Percentiles rank a stretch among this genome's conserved stretches.
phyloP scores from a whole-genome alignment of 805 yeast species.

The Alloascoidea hylecoeti region DNA sequence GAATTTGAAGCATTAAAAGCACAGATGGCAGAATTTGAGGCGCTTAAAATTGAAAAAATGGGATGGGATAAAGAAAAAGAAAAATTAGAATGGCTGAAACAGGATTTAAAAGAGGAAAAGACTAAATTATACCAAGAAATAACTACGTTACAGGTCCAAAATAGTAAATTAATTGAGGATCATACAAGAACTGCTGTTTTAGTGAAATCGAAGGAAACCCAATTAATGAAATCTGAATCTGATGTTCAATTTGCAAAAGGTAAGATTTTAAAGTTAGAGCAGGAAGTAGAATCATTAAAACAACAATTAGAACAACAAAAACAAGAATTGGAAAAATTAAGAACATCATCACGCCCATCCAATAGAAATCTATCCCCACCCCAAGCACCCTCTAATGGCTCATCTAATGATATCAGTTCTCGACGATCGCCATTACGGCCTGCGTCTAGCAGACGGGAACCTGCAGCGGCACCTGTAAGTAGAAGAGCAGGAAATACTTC shows the following conservation, averaged over 20 bases:
- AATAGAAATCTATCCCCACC: no score
- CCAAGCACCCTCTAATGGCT: no score
- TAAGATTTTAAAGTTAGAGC: conserved; percentile 37
- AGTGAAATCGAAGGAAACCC: conserved; percentile 57
- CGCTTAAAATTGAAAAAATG: conserved; percentile 39
- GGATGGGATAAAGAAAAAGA: conserved; percentile 25
- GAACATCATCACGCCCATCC: no score
- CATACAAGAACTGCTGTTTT: conserved; percentile 34
- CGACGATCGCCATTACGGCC: no score
- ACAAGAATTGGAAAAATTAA: conserved; percentile 8
- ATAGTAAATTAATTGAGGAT: conserved; percentile 27
- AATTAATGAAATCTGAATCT: conserved; percentile 39
- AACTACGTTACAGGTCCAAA: conserved; percentile 16
- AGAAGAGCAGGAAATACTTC: no score
- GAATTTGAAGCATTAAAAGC: not conserved
- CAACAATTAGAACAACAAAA: conserved; percentile 14
- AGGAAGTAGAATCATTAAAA: conserved; percentile 22
- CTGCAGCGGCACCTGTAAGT: no score
- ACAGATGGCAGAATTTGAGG: conserved; percentile 27
- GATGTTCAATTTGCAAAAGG: conserved; percentile 47
- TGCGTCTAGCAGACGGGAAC: no score
- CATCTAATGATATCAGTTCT: no score
- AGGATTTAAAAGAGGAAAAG: conserved; percentile 16
- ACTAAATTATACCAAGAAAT: conserved; percentile 19
- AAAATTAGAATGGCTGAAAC: conserved; percentile 15